Base-by-base conservation (phyloP, 2,329 filamentous ascomycete species). In the Cladophialophora chaetospira region DNA sequence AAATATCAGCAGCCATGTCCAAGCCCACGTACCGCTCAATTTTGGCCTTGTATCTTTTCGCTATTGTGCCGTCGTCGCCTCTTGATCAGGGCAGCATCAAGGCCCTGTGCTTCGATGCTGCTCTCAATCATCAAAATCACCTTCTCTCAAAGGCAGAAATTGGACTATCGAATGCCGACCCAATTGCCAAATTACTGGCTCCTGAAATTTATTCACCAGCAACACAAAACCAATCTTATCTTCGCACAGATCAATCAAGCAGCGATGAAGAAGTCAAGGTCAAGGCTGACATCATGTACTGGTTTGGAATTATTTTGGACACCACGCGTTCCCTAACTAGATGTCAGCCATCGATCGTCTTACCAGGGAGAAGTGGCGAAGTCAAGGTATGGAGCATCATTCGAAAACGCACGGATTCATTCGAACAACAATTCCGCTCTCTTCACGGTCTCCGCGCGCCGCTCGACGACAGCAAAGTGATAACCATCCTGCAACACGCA, bases 11-110 rank as follows among this genome's bases (percentile, higher is more conserved):
- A 33, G 53, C 35, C 3, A 17, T 56, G 15, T 19, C 35, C 5
- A 21, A 28, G n/a, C 53, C 53, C 11, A 50, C 45, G 33, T 56
- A 50, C 19, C 44, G 46, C n/a, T 56, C 53, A 2, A 44, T 56
- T 25, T 17, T 56, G 35, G 35, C 53, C 9, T 36, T 56, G 8
- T 49, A 50, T 11, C 29, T 56, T 9, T 50, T 56, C n/a, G 40
- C 36, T 8, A 33, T 56, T 6, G 28, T 35, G 10, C 45, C 49
- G 25, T 21, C 28, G 28, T 46, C 53, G 8, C 5, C 33, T 5
- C 10, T 33, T 10, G 26, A 23, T n/a, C 21, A 56, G 10, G 53
- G 49, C 11, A 9, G 46, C 13, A 29, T 50, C 23, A 21, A n/a
- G 11, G n/a, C 13, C 13, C 36, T 50, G 4, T 56, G 53, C 26